phyloP scores from a whole-genome alignment of 441 rosid genomes.

The Jatropha multifida region DNA sequence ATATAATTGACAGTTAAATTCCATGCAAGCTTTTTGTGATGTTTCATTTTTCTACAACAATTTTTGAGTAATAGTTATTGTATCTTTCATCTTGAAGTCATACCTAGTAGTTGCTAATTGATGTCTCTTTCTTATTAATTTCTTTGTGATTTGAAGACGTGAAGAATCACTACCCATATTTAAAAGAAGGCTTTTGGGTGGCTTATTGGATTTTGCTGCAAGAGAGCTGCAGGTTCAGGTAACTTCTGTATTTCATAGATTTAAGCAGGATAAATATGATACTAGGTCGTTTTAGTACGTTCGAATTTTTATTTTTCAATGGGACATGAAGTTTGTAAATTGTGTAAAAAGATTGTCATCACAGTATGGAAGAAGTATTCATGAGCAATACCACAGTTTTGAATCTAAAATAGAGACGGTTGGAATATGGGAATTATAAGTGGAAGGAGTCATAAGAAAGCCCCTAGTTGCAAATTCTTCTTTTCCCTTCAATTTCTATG shows the following conservation, averaged over 20 bases:
- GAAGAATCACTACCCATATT: constrained; percentile 97
- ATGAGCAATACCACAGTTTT: not conserved
- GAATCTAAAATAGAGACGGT: not conserved
- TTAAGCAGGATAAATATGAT: not conserved
- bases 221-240: constrained; percentile 99
- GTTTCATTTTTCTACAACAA: not conserved
- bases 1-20: not conserved
- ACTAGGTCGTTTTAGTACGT: not conserved
- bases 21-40: not conserved
- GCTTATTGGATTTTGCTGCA: constrained; percentile 96
- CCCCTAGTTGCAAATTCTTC: not conserved
- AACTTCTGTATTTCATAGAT: constrained; percentile 12
- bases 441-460: not conserved
- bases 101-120: constrained; percentile 13
- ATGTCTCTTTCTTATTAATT: constrained; percentile 17
- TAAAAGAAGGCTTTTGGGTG: constrained; percentile 97
- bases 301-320: not conserved
- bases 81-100: constrained; percentile 11
- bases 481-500: not conserved
- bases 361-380: not conserved
- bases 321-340: not conserved
- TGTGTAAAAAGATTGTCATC: not conserved
- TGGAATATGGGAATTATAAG: not conserved
- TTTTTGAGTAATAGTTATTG: not conserved
- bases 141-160: constrained; percentile 61